These are phyloP conservation scores for Paracorniculantispora psalliotae DNA, from an alignment of 2,329 filamentous ascomycete genomes.

Conservation along the genomic window DNA sequence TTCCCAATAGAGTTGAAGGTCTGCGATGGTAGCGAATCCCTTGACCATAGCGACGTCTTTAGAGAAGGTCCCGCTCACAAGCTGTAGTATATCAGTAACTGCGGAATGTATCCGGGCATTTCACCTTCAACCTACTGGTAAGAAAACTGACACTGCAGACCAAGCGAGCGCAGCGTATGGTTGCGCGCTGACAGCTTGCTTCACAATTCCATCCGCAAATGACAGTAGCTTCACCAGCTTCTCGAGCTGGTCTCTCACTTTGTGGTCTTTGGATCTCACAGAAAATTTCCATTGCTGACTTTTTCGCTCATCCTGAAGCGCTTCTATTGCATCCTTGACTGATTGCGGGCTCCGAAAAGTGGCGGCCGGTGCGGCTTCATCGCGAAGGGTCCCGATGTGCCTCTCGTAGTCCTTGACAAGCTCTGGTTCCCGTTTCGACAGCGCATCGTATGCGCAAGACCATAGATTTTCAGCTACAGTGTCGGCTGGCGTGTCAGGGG, in stretches of 20 bases:
- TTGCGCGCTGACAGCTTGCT: neutral
- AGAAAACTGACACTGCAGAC: constrained; percentile 1
- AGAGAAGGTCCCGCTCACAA: neutral
- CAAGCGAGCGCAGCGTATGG: constrained; percentile 6
- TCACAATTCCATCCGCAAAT: neutral
- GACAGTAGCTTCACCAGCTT: neutral
- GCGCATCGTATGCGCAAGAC: neutral
- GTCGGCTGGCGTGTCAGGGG: neutral
- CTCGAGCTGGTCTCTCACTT: neutral
- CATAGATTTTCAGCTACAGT: neutral
- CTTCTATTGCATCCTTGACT: neutral
- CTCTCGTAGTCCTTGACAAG: neutral
- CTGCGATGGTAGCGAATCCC: neutral
- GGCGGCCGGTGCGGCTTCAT: neutral
- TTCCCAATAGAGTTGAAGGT: constrained; percentile 5
- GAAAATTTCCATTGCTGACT: constrained; percentile 2
- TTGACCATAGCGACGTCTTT: constrained; percentile 5
- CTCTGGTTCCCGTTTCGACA: neutral
- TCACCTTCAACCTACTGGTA: constrained; percentile 3
- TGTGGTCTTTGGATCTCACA: neutral
- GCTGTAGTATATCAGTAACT: neutral
- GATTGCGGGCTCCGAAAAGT: neutral
- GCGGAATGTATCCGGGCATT: neutral
- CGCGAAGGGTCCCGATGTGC: neutral
- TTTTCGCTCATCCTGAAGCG: neutral